These are phyloP conservation scores for Amorphotheca resinae DNA, from an alignment of 495 filamentous ascomycete genomes.

Conservation along the genomic window DNA sequence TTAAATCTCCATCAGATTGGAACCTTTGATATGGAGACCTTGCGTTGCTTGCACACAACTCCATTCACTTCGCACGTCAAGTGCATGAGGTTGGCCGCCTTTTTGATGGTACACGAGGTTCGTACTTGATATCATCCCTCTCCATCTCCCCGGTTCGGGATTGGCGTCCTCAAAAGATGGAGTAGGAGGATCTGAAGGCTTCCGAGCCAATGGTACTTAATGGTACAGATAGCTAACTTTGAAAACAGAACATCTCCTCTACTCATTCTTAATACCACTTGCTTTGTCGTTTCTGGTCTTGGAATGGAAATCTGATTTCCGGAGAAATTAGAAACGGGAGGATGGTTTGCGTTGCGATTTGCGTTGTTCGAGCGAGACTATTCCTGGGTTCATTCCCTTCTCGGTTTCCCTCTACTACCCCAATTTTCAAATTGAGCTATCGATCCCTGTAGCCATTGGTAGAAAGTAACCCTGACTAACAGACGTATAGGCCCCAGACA, in stretches of 20 bases:
- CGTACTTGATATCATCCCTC: too few relatives aligned
- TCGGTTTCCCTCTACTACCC: neutral
- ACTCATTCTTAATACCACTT: conserved; percentile 22
- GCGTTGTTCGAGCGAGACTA: neutral
- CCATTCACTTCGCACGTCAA: conserved; percentile 6
- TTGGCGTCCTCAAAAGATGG: too few relatives aligned
- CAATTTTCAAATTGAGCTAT: too few relatives aligned
- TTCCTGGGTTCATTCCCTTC: neutral
- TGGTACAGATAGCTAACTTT: too few relatives aligned
- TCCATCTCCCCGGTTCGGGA: too few relatives aligned
- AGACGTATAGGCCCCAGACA: too few relatives aligned
- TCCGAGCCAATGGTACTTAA: too few relatives aligned
- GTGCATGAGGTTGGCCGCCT: conserved; percentile 24
- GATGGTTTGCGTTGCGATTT: conserved; percentile 1
- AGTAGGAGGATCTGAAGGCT: too few relatives aligned
- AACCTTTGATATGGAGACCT: conserved; percentile 17
- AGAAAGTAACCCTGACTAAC: too few relatives aligned
- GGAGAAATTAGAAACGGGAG: neutral
- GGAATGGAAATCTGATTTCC: neutral
- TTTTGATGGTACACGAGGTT: conserved; percentile 13
- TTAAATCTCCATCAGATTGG: conserved; percentile 21
- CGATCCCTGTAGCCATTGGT: too few relatives aligned
- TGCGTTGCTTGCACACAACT: conserved; percentile 11
- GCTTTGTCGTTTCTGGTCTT: conserved; percentile 16
- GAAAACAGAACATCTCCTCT: conserved; percentile 17